phyloP scores from a whole-genome alignment of 495 filamentous ascomycete genomes.

The Aspergillus campestris region DNA sequence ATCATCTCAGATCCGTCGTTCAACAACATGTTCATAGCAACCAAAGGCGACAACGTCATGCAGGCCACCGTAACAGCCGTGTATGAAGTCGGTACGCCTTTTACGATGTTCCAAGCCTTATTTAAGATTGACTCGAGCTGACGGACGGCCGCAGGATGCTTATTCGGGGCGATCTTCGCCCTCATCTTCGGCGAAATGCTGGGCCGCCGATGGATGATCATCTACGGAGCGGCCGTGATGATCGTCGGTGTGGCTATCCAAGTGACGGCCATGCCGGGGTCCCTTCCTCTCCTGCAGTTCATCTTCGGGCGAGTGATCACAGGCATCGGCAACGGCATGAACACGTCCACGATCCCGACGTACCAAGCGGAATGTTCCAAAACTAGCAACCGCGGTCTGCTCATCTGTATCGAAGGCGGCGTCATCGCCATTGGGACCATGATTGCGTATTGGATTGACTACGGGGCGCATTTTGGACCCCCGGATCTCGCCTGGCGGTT shows the following conservation, averaged over 20 bases:
- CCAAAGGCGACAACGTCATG: constrained; percentile 52
- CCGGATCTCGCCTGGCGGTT: constrained; percentile 41
- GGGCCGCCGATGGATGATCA: constrained; percentile 51
- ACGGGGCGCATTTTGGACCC: constrained; percentile 47
- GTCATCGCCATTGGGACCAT: constrained; percentile 60
- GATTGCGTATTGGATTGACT: constrained; percentile 74
- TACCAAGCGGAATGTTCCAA: constrained; percentile 63
- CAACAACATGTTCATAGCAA: constrained; percentile 55
- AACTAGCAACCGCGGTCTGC: constrained; percentile 57
- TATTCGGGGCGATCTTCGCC: constrained; percentile 59
- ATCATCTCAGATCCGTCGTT: constrained; percentile 63
- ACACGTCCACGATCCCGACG: constrained; percentile 59
- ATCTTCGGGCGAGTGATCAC: constrained; percentile 60
- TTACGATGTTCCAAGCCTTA: not conserved
- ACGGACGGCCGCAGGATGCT: constrained; percentile 43
- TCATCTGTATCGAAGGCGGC: constrained; percentile 68
- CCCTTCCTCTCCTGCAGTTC: constrained; percentile 45
- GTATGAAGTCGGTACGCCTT: constrained; percentile 51
- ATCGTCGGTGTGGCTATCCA: constrained; percentile 66
- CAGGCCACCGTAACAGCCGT: constrained; percentile 71
- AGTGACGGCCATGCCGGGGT: constrained; percentile 35
- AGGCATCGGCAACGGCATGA: constrained; percentile 64
- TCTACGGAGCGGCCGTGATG: constrained; percentile 58
- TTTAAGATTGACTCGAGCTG: not conserved
- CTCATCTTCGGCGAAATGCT: constrained; percentile 54